Evolutionary conservation across 2,329 filamentous ascomycete genomes (phyloP).

Genomic region (Calonectria montana): DNA sequence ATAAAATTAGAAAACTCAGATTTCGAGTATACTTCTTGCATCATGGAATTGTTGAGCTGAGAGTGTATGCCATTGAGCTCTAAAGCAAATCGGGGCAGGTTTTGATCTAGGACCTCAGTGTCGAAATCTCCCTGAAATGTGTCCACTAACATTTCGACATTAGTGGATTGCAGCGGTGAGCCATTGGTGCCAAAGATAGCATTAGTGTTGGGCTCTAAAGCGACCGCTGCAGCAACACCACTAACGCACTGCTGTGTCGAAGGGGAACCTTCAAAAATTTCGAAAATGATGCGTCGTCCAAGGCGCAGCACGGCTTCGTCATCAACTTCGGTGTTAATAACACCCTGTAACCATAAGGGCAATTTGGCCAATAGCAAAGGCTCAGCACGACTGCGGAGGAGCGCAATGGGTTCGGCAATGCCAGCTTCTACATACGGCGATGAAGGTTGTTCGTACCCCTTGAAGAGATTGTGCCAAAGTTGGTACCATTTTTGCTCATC

Average conservation of each 20-base stretch:
- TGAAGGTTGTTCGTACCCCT: not conserved
- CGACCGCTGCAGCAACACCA: not conserved
- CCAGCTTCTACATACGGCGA: not conserved
- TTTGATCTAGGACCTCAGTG: not conserved
- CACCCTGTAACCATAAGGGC: not conserved
- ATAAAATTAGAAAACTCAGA: too few relatives aligned
- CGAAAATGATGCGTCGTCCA: not conserved
- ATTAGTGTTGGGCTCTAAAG: not conserved
- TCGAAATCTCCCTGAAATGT: not conserved
- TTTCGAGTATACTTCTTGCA: not conserved
- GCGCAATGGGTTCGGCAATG: not conserved
- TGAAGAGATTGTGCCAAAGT: not conserved
- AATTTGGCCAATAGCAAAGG: not conserved
- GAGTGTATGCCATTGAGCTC: too few relatives aligned
- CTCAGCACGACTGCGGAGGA: not conserved
- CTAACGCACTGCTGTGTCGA: not conserved
- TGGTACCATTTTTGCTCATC: not conserved
- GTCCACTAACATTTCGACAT: not conserved
- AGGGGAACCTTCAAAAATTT: not conserved
- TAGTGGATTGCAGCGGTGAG: not conserved
- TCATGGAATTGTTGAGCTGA: not conserved
- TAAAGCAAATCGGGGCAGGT: not conserved
- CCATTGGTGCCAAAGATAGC: not conserved
- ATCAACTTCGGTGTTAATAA: not conserved
- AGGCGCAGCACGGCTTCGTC: not conserved